Evolutionary conservation across 805 yeast species (phyloP).

Genomic region (Saccharomycopsis sp.): DNA sequence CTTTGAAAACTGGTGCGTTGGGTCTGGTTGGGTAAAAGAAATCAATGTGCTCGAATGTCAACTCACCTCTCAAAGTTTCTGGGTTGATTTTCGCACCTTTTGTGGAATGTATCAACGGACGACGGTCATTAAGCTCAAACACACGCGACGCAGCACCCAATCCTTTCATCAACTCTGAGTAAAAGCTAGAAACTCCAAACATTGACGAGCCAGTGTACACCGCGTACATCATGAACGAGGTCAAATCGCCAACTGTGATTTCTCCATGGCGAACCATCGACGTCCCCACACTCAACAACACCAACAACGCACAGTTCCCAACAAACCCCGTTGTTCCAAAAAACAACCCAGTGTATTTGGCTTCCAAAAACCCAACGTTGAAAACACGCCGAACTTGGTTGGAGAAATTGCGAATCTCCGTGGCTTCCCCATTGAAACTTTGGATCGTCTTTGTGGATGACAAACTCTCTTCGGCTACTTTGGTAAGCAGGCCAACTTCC

Average conservation of each 20-base stretch:
- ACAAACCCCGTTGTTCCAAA: conserved; percentile 74
- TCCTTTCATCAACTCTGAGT: conserved; percentile 93
- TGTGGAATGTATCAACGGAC: conserved; percentile 62
- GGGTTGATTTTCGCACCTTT: conserved; percentile 42
- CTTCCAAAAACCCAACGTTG: conserved; percentile 70
- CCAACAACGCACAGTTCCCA: conserved; percentile 75
- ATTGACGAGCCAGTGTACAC: conserved; percentile 90
- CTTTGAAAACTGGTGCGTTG: conserved; percentile 53
- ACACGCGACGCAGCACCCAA: conserved; percentile 91
- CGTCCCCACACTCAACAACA: conserved; percentile 72
- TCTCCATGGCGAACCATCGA: conserved; percentile 70
- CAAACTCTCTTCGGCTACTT: conserved; percentile 86
- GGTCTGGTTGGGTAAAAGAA: conserved; percentile 84
- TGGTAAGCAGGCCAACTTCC: conserved; percentile 76
- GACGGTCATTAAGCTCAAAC: conserved; percentile 75
- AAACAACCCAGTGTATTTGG: conserved; percentile 64
- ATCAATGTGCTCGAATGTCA: conserved; percentile 51
- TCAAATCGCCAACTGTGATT: conserved; percentile 77
- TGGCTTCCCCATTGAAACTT: conserved; percentile 76
- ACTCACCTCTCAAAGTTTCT: conserved; percentile 37
- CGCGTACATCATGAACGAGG: conserved; percentile 92
- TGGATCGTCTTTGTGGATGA: conserved; percentile 82
- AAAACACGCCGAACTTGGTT: conserved; percentile 57
- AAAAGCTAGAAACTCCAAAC: conserved; percentile 83
- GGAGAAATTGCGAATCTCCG: conserved; percentile 70